A percentile compares a stretch with the other conserved stretches of the same genome.
phyloP scores from a whole-genome alignment of 2,329 filamentous ascomycete species.

The Cercospora brassicicola region DNA sequence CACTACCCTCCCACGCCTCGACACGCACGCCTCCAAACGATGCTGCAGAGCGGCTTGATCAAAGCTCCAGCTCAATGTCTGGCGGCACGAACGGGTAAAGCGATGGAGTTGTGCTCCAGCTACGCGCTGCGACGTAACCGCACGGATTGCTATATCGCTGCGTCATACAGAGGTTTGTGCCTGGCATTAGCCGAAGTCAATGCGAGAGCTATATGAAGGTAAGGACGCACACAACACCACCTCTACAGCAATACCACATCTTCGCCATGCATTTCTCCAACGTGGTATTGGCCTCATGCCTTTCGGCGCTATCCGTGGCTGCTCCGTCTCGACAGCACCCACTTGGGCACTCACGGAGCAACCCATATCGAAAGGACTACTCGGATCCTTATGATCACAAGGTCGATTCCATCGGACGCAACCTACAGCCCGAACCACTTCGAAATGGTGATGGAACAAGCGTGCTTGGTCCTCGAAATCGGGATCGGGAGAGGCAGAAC shows the following conservation, averaged over 20 bases:
- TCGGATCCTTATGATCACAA: conserved; percentile 63
- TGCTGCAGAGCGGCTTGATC: neutral
- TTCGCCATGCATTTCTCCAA: conserved; percentile 4
- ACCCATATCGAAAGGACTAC: conserved; percentile 61
- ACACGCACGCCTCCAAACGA: neutral
- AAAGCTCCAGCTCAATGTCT: neutral
- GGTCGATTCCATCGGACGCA: conserved; percentile 60
- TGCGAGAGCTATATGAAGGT: neutral
- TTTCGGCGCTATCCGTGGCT: conserved; percentile 24
- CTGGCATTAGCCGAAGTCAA: conserved; percentile 9
- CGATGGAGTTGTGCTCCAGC: neutral
- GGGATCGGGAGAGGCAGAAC: conserved; percentile 65
- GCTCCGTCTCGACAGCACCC: conserved; percentile 43
- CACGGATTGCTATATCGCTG: neutral
- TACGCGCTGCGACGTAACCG: neutral
- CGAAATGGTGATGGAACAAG: conserved; percentile 56
- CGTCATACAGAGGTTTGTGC: neutral
- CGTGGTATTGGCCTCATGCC: conserved; percentile 9
- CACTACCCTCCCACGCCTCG: neutral
- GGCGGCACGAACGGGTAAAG: neutral
- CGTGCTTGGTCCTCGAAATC: conserved; percentile 69
- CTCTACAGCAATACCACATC: neutral
- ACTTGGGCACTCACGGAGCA: conserved; percentile 30
- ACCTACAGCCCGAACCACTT: conserved; percentile 63
- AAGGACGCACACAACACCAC: neutral